Conservation (phyloP, 1,139 yeast genomes). For the Yamadazyma trypodendri region DNA sequence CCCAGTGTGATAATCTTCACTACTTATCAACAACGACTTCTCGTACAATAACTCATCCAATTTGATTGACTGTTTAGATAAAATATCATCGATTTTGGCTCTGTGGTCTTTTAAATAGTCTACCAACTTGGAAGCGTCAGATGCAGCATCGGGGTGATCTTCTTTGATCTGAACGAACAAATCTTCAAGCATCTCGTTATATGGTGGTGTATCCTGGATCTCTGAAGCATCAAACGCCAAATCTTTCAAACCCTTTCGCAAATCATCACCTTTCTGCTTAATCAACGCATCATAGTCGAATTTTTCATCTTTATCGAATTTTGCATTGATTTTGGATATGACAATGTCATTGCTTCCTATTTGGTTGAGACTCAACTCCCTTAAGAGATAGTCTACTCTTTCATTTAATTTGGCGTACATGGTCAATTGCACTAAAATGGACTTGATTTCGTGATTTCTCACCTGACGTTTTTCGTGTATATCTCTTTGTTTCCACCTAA, state of each 20-base stretch:
- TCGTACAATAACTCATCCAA: slow-evolving; percentile 68
- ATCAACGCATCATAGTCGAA: slow-evolving; percentile 42
- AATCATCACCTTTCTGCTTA: slow-evolving; percentile 32
- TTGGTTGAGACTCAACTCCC: slow-evolving; percentile 35
- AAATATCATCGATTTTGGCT: slow-evolving; percentile 63
- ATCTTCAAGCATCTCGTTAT: slow-evolving; percentile 91
- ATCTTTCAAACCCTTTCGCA: slow-evolving; percentile 46
- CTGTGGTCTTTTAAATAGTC: slow-evolving; percentile 58
- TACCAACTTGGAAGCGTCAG: slow-evolving; percentile 40
- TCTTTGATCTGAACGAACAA: slow-evolving; percentile 67
- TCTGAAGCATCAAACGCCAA: slow-evolving; percentile 46
- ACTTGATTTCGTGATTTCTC: slow-evolving; percentile 71
- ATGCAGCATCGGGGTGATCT: slow-evolving; percentile 53
- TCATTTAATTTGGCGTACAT: slow-evolving; percentile 77
- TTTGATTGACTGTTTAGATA: slow-evolving; percentile 58
- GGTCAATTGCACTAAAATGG: slow-evolving; percentile 65
- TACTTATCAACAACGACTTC: slow-evolving; percentile 71
- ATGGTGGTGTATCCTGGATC: slow-evolving; percentile 71
- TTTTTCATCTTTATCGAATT: slow-evolving; percentile 61
- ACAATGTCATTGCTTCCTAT: slow-evolving; percentile 39
- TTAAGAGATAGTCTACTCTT: slow-evolving; percentile 66
- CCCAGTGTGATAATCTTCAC: slow-evolving; percentile 93
- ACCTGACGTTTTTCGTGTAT: slow-evolving; percentile 90
- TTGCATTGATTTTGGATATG: slow-evolving; percentile 40
- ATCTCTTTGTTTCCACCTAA: slow-evolving; percentile 95